Base-by-base conservation (phyloP, 2,329 filamentous ascomycete species). In the Escovopsis sp. region DNA sequence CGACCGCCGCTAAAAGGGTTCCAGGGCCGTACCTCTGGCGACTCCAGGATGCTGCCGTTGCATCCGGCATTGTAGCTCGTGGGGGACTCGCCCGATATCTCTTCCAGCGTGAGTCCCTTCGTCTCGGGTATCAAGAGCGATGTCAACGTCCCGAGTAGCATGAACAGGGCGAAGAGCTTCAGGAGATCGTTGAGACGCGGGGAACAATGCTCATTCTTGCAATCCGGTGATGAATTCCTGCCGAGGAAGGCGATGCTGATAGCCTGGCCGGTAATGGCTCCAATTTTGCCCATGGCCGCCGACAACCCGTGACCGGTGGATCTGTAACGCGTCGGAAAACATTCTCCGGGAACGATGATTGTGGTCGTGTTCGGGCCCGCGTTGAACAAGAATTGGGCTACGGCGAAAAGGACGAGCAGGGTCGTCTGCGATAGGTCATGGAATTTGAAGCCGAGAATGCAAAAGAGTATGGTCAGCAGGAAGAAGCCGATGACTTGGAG, bases 101-200 rank as follows among this genome's bases (percentile, higher is more conserved):
- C 73, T 55, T 86, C 85, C 36, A 91, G 65, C 0, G 82, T 85
- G 57, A 77, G 69, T 1, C 80, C 72, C 64, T 82, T 86, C 0
- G 80, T 87, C 62, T 87, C 84, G 0, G 82, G 82, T 19, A 88
- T 77, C n/a, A 89, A 62, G 4, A 87, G 64, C 1, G 79, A 78
- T 3, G 76, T 75, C 38, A 85, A 60, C 38, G 75, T 72, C 33
- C 85, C 85, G 41, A 73, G 70, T 6, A 88, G 67, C 84, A 87
- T 88, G 66, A 89, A 87, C 9, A 85, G 67, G 0, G 82, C 81
- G 59, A 85, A 87, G 33, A 87, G 81, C 57, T 85, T 71, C 66
- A 89, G 78, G 33, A 88, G 72, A 44, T 81, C 77, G 57, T 83
- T 72, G 42, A 88, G 69, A 72, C 80, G 82, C 0, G 70, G 68